Evolutionary conservation across 2,329 filamentous ascomycete species (phyloP).

Genomic region (Amauroascus niger): DNA sequence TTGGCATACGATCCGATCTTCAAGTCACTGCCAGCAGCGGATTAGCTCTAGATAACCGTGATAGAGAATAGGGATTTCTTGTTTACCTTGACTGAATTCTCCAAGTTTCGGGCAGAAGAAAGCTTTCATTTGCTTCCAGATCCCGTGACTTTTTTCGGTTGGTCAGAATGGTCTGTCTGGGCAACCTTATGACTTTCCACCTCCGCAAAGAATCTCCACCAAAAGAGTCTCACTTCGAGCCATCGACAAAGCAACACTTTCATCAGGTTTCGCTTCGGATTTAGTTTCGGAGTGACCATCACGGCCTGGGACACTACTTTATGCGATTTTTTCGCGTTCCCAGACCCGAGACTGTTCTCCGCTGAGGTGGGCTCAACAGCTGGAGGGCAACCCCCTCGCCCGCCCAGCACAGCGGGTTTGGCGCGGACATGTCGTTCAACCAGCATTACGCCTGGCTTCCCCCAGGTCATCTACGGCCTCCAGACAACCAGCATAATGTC

Average conservation of each 20-base stretch:
- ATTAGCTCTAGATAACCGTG: background rate
- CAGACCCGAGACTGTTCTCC: slow-evolving; percentile 23
- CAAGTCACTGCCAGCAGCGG: background rate
- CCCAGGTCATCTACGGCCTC: slow-evolving; percentile 49
- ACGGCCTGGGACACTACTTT: slow-evolving; percentile 22
- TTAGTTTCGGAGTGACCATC: slow-evolving; percentile 23
- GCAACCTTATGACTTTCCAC: slow-evolving; percentile 32
- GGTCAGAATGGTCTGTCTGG: slow-evolving; percentile 17
- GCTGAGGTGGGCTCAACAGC: slow-evolving; percentile 30
- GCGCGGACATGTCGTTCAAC: slow-evolving; percentile 52
- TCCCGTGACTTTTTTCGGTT: slow-evolving; percentile 17
- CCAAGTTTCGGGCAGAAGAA: background rate
- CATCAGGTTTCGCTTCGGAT: slow-evolving; percentile 29
- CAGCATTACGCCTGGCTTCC: slow-evolving; percentile 60
- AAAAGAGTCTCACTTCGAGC: slow-evolving; percentile 24
- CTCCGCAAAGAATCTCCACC: slow-evolving; percentile 35
- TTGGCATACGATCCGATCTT: background rate
- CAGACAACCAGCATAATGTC: slow-evolving; percentile 48
- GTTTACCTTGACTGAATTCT: background rate
- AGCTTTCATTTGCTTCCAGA: slow-evolving; percentile 11
- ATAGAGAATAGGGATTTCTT: no score
- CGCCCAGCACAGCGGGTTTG: slow-evolving; percentile 39
- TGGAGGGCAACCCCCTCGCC: slow-evolving; percentile 38
- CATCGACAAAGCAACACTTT: slow-evolving; percentile 30
- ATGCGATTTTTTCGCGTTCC: slow-evolving; percentile 25